Evolutionary conservation across 306 rosid species (phyloP).

Genomic region (Prunus persica): DNA sequence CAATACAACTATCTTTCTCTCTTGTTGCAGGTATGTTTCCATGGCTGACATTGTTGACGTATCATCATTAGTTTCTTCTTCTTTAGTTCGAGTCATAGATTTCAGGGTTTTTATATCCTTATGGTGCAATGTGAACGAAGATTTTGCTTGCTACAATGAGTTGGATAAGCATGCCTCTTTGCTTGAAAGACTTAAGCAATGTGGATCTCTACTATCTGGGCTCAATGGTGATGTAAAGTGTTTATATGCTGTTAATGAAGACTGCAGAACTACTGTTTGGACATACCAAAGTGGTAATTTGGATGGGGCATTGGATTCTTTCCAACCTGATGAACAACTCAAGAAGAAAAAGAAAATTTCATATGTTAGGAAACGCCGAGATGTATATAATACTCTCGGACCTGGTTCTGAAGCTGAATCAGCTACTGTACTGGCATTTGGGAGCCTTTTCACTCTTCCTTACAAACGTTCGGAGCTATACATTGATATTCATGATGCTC

Average conservation of each 20-base stretch:
- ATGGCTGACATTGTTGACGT: constrained; percentile 69
- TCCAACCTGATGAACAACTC: constrained; percentile 73
- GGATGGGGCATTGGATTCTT: constrained; percentile 67
- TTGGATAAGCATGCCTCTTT: constrained; percentile 28
- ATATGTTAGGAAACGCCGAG: constrained; percentile 53
- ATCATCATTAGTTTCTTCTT: constrained; percentile 58
- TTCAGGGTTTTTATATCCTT: constrained; percentile 66
- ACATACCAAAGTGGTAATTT: constrained; percentile 54
- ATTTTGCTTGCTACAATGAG: constrained; percentile 44
- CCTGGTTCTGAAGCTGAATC: constrained; percentile 63
- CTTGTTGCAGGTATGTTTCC: constrained; percentile 65
- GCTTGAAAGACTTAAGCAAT: constrained; percentile 50
- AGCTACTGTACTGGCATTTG: constrained; percentile 74
- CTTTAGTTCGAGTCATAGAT: constrained; percentile 58
- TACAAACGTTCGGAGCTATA: constrained; percentile 71
- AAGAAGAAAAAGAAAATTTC: constrained; percentile 75
- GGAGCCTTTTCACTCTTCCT: constrained; percentile 82
- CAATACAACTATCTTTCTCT: neutral
- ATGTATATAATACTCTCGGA: constrained; percentile 67
- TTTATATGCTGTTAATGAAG: constrained; percentile 61
- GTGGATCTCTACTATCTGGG: constrained; percentile 62
- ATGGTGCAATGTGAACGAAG: constrained; percentile 65
- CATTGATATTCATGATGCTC: constrained; percentile 60
- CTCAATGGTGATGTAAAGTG: constrained; percentile 50
- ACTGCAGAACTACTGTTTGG: constrained; percentile 90